phyloP scores from a whole-genome alignment of 2,329 filamentous ascomycete genomes.

The Neurospora sp. region DNA sequence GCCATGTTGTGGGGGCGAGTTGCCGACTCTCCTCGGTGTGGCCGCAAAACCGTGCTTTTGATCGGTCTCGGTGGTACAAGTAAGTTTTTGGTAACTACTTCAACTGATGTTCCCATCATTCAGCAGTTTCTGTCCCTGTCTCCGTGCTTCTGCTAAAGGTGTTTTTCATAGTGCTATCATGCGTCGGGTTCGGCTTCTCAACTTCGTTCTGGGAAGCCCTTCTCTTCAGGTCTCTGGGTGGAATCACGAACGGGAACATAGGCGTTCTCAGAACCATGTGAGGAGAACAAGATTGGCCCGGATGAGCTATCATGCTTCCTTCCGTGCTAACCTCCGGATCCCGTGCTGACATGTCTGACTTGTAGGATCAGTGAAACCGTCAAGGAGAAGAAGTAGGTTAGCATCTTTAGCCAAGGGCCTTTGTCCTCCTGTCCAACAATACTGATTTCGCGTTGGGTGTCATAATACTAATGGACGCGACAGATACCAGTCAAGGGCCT shows the following conservation, averaged over 20 bases:
- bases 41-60: constrained; percentile 68
- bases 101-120: not conserved
- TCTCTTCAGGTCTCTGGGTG: constrained; percentile 54
- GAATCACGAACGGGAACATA: constrained; percentile 62
- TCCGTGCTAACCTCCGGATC: not conserved
- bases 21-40: constrained; percentile 51
- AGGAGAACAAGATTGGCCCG: constrained; percentile 4
- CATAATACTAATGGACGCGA: constrained; percentile 2
- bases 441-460: not conserved
- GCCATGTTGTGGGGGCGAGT: constrained; percentile 74
- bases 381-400: constrained; percentile 30
- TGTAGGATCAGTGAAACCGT: constrained; percentile 34
- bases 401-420: not conserved
- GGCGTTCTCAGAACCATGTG: constrained; percentile 65
- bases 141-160: not conserved
- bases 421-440: not conserved
- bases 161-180: constrained; percentile 37
- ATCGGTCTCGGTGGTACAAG: constrained; percentile 62
- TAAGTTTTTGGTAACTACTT: constrained; percentile 13
- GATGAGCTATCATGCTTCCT: not conserved
- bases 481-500: constrained; percentile 32
- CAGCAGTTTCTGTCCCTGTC: not conserved
- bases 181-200: constrained; percentile 62
- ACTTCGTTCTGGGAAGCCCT: constrained; percentile 51
- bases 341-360: constrained; percentile 2